Conservation (phyloP, 2,329 filamentous ascomycete species). For the Exophiala sideris region DNA sequence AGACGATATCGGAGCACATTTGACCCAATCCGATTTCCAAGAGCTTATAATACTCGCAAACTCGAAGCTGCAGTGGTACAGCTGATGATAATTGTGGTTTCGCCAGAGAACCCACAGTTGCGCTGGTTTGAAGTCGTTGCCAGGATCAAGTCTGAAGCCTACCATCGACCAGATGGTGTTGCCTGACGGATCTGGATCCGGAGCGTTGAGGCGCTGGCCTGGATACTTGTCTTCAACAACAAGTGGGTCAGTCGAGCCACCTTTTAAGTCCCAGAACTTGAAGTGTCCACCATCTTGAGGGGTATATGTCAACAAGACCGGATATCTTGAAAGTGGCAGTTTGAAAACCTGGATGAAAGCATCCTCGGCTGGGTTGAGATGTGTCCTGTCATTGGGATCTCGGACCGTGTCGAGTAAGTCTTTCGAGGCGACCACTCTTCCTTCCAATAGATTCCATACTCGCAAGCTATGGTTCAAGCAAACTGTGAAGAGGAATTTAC, state of each 20-base stretch:
- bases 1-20: constrained; percentile 52
- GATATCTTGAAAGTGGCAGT: constrained; percentile 18
- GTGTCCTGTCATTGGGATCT: constrained; percentile 68
- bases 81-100: constrained; percentile 73
- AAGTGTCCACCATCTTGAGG: constrained; percentile 85
- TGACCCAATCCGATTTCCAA: constrained; percentile 68
- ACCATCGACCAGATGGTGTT: constrained; percentile 76
- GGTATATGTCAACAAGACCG: constrained; percentile 72
- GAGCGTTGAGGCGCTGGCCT: constrained; percentile 61
- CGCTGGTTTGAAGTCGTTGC: constrained; percentile 52
- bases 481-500: constrained; percentile 65
- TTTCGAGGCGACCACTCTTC: constrained; percentile 69
- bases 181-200: constrained; percentile 58
- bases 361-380: constrained; percentile 73
- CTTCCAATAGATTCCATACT: constrained; percentile 83
- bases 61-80: constrained; percentile 70
- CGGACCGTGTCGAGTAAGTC: constrained; percentile 71
- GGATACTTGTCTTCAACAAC: constrained; percentile 71
- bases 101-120: constrained; percentile 78
- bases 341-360: constrained; percentile 73
- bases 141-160: constrained; percentile 65
- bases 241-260: constrained; percentile 55
- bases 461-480: constrained; percentile 85
- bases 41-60: constrained; percentile 59
- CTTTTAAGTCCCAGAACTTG: constrained; percentile 82